Evolutionary conservation across 345 rosid genomes (phyloP).

Genomic region (Ailanthus altissimus): DNA sequence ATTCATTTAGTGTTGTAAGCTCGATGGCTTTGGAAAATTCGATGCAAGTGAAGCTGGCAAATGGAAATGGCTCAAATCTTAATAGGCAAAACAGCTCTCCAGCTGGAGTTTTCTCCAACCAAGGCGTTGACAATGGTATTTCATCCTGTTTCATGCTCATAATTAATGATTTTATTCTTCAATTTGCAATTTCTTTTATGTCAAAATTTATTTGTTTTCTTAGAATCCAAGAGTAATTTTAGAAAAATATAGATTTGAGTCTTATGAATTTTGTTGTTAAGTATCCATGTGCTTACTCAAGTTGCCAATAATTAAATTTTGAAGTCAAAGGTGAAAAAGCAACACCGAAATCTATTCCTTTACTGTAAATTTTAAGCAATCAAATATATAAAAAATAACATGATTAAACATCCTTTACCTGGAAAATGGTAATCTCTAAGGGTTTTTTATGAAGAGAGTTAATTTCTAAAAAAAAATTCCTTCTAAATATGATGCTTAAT

Average conservation of each 20-base stretch:
- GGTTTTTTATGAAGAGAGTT: too few species aligned
- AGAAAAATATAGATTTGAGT: neutral
- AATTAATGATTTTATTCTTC: neutral
- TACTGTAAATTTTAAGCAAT: neutral
- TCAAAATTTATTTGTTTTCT: neutral
- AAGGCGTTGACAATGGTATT: constrained; percentile 49
- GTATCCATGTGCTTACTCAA: constrained; percentile 13
- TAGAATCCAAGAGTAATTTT: neutral
- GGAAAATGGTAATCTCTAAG: too few species aligned
- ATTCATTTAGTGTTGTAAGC: constrained; percentile 21
- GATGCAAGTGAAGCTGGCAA: constrained; percentile 28
- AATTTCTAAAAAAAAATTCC: too few species aligned
- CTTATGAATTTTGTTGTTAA: neutral
- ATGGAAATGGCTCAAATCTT: constrained; percentile 41
- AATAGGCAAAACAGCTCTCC: constrained; percentile 56
- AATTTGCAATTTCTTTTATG: neutral
- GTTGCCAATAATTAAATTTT: neutral
- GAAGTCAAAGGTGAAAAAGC: neutral
- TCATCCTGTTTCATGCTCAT: neutral
- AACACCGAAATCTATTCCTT: neutral
- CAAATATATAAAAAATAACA: too few species aligned
- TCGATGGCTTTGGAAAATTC: constrained; percentile 33
- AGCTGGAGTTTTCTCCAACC: constrained; percentile 49
- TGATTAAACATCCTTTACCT: too few species aligned
- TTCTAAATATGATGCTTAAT: too few species aligned